Conservation (phyloP, 768 basidiomycete species). For the Cystobasidium ongulense region DNA sequence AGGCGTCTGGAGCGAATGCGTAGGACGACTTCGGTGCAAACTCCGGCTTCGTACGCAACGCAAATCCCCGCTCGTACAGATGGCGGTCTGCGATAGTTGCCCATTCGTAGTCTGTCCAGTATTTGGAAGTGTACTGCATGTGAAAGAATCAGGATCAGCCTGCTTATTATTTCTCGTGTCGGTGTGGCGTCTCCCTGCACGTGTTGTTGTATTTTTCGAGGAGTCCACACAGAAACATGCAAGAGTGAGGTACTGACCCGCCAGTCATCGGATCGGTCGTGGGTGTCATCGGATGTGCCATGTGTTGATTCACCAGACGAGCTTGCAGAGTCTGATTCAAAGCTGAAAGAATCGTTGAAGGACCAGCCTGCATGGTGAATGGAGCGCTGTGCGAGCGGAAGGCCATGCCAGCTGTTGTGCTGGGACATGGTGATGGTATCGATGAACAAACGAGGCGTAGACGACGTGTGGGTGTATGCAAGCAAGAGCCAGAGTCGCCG, state of each 20-base stretch:
- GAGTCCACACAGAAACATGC: too few species aligned
- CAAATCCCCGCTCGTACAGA: neutral
- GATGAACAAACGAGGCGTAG: too few species aligned
- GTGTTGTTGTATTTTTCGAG: too few species aligned
- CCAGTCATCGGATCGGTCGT: neutral
- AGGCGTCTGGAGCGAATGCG: neutral
- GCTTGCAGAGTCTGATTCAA: neutral
- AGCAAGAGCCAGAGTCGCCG: too few species aligned
- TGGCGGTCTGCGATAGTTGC: neutral
- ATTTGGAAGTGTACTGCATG: neutral
- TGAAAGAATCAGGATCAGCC: neutral
- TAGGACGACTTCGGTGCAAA: neutral
- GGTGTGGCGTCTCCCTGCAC: neutral
- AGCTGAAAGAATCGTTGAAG: neutral
- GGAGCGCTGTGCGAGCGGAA: neutral
- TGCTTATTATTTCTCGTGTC: neutral
- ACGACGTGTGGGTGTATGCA: too few species aligned
- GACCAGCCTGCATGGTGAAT: neutral
- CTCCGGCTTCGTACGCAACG: neutral
- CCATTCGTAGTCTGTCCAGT: constrained; percentile 3
- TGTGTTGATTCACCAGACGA: neutral
- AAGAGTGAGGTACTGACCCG: neutral
- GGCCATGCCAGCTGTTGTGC: neutral
- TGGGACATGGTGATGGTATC: too few species aligned
- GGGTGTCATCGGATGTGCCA: neutral